phyloP scores from a whole-genome alignment of 2,329 filamentous ascomycete species.

The Trichoderma guizhouense region DNA sequence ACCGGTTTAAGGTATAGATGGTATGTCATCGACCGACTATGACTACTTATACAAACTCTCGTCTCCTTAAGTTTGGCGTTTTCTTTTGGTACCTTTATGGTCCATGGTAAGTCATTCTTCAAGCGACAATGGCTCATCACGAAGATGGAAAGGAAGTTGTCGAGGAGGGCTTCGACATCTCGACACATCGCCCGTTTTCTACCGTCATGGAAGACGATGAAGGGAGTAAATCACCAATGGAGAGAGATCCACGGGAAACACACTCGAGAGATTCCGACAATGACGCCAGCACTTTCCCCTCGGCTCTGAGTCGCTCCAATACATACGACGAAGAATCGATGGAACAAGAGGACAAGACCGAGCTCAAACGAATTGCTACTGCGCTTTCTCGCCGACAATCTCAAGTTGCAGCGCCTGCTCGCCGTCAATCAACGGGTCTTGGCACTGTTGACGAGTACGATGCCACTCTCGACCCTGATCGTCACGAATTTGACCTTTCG shows the following conservation, averaged over 20 bases:
- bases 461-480: slow-evolving; percentile 37
- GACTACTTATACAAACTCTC: neutral
- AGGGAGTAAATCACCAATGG: neutral
- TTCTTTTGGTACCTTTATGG: neutral
- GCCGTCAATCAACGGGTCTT: slow-evolving; percentile 20
- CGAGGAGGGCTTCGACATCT: neutral
- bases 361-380: slow-evolving; percentile 40
- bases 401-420: slow-evolving; percentile 19
- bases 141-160: neutral
- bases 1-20: neutral
- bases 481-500: slow-evolving; percentile 38
- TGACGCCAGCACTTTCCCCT: neutral
- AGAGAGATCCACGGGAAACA: neutral
- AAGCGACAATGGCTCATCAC: neutral
- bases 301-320: slow-evolving; percentile 8
- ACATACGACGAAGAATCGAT: slow-evolving; percentile 23
- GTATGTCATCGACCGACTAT: neutral
- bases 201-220: neutral
- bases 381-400: slow-evolving; percentile 36
- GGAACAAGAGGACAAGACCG: slow-evolving; percentile 33
- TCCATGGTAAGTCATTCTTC: neutral
- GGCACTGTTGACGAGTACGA: slow-evolving; percentile 28
- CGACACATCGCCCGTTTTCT: neutral
- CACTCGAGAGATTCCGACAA: slow-evolving; percentile 5
- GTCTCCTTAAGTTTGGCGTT: neutral